A percentile compares a stretch with the other conserved stretches of the same genome.
Conservation (phyloP, 495 filamentous ascomycete genomes). For the Aspergillus asperescens region DNA sequence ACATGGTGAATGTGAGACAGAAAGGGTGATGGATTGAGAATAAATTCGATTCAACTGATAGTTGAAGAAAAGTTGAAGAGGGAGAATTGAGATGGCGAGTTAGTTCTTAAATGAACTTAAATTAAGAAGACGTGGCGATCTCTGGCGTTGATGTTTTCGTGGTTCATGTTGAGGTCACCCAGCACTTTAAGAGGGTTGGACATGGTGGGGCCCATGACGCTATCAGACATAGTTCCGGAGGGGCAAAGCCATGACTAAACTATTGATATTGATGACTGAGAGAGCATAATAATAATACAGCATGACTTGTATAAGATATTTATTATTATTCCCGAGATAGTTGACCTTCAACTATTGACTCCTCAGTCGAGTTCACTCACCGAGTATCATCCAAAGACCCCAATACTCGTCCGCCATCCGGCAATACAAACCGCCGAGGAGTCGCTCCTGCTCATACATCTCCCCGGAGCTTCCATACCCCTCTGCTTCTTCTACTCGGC, state of each 20-base stretch:
- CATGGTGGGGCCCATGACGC: conserved; percentile 9
- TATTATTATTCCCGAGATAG: background rate
- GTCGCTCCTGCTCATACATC: background rate
- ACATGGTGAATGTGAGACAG: conserved; percentile 50
- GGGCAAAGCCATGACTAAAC: conserved; percentile 5
- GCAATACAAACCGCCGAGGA: background rate
- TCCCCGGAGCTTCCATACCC: conserved; percentile 9
- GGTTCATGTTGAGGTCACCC: conserved; percentile 1
- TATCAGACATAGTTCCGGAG: conserved; percentile 8
- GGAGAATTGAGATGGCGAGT: conserved; percentile 18
- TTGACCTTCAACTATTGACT: background rate
- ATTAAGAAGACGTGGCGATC: conserved; percentile 26
- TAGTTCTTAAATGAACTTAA: conserved; percentile 12
- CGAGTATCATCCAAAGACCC: no score
- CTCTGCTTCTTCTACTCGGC: conserved; percentile 16
- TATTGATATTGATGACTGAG: background rate
- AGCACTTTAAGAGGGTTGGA: conserved; percentile 10
- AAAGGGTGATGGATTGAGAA: background rate
- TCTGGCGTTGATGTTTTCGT: conserved; percentile 1
- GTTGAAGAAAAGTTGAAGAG: conserved; percentile 13
- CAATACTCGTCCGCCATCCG: background rate
- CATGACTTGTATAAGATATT: background rate
- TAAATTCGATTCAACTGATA: background rate
- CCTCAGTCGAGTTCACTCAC: background rate
- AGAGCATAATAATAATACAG: background rate